Evolutionary conservation across 352 stramenopile species (phyloP).

Genomic region (Phytophthora megakarya): DNA sequence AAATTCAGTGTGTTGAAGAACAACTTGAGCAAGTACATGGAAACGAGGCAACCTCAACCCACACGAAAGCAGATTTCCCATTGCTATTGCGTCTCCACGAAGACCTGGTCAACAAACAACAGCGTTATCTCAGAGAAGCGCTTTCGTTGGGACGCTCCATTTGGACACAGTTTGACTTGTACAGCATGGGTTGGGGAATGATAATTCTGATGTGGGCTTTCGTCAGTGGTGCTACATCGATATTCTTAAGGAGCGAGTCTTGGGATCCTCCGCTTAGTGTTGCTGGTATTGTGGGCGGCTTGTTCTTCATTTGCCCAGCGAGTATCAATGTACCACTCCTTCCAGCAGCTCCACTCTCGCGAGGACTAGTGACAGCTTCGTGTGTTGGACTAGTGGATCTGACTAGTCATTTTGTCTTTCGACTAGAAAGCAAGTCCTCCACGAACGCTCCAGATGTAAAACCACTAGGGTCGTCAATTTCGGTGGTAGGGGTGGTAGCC

Average conservation of each 20-base stretch:
- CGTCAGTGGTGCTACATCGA: slow-evolving; percentile 24
- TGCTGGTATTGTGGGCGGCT: slow-evolving; percentile 6
- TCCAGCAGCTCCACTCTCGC: slow-evolving; percentile 33
- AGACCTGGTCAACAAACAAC: slow-evolving; percentile 44
- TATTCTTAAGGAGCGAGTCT: neutral
- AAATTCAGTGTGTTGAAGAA: slow-evolving; percentile 39
- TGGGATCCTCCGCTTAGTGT: slow-evolving; percentile 15
- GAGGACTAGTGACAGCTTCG: slow-evolving; percentile 33
- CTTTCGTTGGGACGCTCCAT: slow-evolving; percentile 71
- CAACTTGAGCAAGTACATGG: slow-evolving; percentile 31
- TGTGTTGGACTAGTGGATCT: slow-evolving; percentile 28
- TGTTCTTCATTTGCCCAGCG: slow-evolving; percentile 30
- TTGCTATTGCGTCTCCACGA: slow-evolving; percentile 42
- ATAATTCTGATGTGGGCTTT: slow-evolving; percentile 52
- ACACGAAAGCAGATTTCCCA: slow-evolving; percentile 35
- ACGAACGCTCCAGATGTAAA: neutral
- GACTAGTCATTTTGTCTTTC: slow-evolving; percentile 16
- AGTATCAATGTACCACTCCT: slow-evolving; percentile 36
- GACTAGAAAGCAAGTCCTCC: neutral
- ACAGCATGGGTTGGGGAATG: slow-evolving; percentile 73
- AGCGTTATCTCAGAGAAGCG: slow-evolving; percentile 70
- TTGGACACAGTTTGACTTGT: slow-evolving; percentile 90
- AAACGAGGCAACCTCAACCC: neutral
- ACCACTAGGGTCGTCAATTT: slow-evolving; percentile 9
- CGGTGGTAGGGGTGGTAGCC: slow-evolving; percentile 33